phyloP scores from a whole-genome alignment of 1,284 basidiomycete species.

The Trichosporon inkin region DNA sequence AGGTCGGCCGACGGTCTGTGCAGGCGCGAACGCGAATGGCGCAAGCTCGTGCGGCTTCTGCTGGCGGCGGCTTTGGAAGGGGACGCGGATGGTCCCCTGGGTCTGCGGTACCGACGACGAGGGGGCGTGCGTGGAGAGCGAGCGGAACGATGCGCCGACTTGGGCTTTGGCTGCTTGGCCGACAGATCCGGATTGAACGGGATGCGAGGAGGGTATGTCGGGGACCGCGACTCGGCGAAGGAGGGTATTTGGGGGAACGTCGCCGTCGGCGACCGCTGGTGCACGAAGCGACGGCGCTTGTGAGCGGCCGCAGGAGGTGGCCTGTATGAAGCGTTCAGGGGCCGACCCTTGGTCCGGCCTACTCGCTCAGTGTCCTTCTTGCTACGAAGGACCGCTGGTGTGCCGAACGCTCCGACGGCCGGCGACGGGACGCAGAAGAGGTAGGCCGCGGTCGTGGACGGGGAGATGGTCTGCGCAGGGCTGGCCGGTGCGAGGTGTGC shows the following conservation, averaged over 20 bases:
- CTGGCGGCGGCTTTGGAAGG: not conserved
- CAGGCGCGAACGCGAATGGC: conserved; percentile 2
- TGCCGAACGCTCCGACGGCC: conserved; percentile 1
- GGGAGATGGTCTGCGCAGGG: conserved; percentile 3
- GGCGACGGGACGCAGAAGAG: conserved; percentile 1
- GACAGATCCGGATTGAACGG: not conserved
- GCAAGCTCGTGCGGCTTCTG: conserved; percentile 9
- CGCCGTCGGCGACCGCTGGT: conserved; percentile 1
- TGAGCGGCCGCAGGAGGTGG: not conserved
- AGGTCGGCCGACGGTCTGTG: not conserved
- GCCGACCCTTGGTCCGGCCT: not conserved
- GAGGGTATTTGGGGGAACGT: conserved; percentile 4
- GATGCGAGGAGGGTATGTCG: not conserved
- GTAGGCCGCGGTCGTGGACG: conserved; percentile 1
- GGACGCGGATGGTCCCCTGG: not conserved
- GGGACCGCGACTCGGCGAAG: not conserved
- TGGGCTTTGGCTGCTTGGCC: not conserved
- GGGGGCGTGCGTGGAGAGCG: not conserved
- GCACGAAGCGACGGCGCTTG: conserved; percentile 3
- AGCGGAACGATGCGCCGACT: not conserved
- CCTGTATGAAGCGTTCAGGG: conserved; percentile 3
- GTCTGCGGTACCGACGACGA: not conserved
- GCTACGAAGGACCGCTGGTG: conserved; percentile 3
- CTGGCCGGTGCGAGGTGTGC: not conserved
- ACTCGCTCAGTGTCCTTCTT: conserved; percentile 1